Percentiles rank a stretch among this genome's conserved stretches.
These are phyloP conservation scores for Auriscalpium orientale DNA, from an alignment of 768 basidiomycete genomes.

Conservation along the genomic window DNA sequence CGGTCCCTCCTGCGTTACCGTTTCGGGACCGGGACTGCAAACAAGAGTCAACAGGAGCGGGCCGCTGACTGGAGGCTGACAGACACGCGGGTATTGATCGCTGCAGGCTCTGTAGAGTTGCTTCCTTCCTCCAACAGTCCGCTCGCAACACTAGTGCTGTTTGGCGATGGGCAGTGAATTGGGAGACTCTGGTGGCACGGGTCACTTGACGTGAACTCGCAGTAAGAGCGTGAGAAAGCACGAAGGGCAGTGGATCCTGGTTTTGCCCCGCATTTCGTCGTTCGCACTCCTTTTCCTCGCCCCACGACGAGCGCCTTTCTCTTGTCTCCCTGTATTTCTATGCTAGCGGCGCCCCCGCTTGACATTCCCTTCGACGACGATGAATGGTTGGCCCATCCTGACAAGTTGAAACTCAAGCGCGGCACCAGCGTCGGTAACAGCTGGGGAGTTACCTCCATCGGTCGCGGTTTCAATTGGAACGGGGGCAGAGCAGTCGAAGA, in stretches of 20 bases:
- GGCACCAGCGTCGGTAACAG: conserved; percentile 66
- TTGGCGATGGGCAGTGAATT: no score
- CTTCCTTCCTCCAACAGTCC: no score
- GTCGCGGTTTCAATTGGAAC: conserved; percentile 74
- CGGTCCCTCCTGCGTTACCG: conserved; percentile 1
- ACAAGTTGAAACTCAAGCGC: conserved; percentile 40
- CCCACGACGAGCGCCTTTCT: no score
- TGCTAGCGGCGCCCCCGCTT: conserved; percentile 53
- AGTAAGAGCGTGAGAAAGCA: no score
- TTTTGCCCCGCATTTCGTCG: no score
- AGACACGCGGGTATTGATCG: no score
- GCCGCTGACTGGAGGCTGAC: background rate
- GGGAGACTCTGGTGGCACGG: no score
- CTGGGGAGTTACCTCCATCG: conserved; percentile 82
- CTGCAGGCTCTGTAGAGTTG: no score
- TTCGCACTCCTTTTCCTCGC: no score
- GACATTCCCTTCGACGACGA: conserved; percentile 59
- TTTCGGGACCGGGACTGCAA: conserved; percentile 9
- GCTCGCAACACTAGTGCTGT: no score
- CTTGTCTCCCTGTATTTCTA: conserved; percentile 17
- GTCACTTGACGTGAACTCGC: no score
- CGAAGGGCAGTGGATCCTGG: no score
- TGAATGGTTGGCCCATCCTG: conserved; percentile 53
- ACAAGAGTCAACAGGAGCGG: conserved; percentile 10
- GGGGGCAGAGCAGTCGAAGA: conserved; percentile 26